These are phyloP conservation scores for Crucihimalaya himalaica DNA, from an alignment of 345 rosid genomes.

Conservation along the genomic window DNA sequence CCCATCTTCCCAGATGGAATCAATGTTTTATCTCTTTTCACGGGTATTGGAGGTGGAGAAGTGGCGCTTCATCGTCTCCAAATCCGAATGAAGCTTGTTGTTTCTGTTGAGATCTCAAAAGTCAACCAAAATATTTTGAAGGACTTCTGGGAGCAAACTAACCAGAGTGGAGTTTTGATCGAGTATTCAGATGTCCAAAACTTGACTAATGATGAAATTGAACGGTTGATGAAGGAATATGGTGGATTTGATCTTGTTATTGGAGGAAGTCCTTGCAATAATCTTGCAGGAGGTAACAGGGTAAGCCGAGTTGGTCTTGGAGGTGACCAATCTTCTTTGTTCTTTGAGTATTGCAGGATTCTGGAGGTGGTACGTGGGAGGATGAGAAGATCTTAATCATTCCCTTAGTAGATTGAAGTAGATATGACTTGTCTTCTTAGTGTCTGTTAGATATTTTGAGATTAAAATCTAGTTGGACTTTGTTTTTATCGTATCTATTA, in stretches of 20 bases:
- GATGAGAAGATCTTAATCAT: slow-evolving; percentile 15
- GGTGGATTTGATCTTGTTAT: slow-evolving; percentile 88
- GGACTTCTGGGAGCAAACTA: slow-evolving; percentile 91
- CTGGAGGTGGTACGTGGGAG: slow-evolving; percentile 50
- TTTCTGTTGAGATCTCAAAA: slow-evolving; percentile 70
- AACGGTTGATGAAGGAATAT: slow-evolving; percentile 47
- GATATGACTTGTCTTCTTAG: neutral
- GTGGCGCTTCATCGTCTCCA: slow-evolving; percentile 84
- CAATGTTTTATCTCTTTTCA: slow-evolving; percentile 77
- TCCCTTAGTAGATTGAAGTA: neutral
- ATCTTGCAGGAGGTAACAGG: slow-evolving; percentile 87
- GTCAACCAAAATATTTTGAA: slow-evolving; percentile 60
- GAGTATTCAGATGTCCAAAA: slow-evolving; percentile 59
- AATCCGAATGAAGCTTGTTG: slow-evolving; percentile 65
- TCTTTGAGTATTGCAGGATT: slow-evolving; percentile 71
- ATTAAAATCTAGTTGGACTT: neutral
- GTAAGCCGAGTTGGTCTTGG: slow-evolving; percentile 73
- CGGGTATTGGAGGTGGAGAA: slow-evolving; percentile 96
- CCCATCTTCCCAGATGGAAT: slow-evolving; percentile 65
- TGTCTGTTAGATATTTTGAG: neutral
- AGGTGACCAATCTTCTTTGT: slow-evolving; percentile 78
- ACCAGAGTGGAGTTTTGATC: slow-evolving; percentile 68
- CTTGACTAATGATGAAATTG: slow-evolving; percentile 47
- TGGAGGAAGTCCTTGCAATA: slow-evolving; percentile 96
- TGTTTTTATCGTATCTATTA: neutral